Evolutionary conservation across 441 rosid genomes (phyloP).

Genomic region (Corymbia citriodora): DNA sequence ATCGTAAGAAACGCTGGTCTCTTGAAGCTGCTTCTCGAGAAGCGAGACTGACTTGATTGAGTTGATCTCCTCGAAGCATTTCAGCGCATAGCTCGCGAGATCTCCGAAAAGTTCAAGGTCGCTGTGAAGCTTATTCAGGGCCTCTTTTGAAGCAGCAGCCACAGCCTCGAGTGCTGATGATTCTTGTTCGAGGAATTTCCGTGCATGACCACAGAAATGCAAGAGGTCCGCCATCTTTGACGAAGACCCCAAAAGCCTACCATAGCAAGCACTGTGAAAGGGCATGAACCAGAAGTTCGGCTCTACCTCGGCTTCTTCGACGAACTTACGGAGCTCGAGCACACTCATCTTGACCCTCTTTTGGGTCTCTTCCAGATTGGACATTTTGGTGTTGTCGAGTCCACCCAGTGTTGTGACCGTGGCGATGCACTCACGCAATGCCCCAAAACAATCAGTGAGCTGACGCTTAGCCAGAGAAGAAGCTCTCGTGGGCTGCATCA

Average conservation of each 20-base stretch:
- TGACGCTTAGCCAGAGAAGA: constrained; percentile 54
- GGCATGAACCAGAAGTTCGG: constrained; percentile 85
- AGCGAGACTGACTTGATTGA: constrained; percentile 31
- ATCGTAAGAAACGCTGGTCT: constrained; percentile 27
- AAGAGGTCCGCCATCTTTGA: constrained; percentile 56
- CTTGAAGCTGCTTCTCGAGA: constrained; percentile 39
- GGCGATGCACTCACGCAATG: constrained; percentile 33
- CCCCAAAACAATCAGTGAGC: constrained; percentile 36
- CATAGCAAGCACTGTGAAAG: constrained; percentile 46
- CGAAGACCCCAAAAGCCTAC: constrained; percentile 45
- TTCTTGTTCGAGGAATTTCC: constrained; percentile 39
- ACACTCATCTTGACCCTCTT: constrained; percentile 39
- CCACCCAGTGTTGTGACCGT: constrained; percentile 12
- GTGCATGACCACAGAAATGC: constrained; percentile 38
- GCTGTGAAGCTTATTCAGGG: constrained; percentile 20
- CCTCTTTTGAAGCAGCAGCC: constrained; percentile 20
- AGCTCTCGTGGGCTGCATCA: constrained; percentile 62
- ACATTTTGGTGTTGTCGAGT: constrained; percentile 18
- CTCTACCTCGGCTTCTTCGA: constrained; percentile 73
- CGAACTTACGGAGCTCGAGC: constrained; percentile 37
- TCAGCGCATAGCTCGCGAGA: constrained; percentile 27
- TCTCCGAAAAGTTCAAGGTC: constrained; percentile 48
- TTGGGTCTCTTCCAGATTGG: constrained; percentile 30
- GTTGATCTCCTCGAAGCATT: constrained; percentile 43
- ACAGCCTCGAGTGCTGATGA: constrained; percentile 13